Evolutionary conservation across 352 stramenopile genomes (phyloP).

Genomic region (Phytophthora megakarya): DNA sequence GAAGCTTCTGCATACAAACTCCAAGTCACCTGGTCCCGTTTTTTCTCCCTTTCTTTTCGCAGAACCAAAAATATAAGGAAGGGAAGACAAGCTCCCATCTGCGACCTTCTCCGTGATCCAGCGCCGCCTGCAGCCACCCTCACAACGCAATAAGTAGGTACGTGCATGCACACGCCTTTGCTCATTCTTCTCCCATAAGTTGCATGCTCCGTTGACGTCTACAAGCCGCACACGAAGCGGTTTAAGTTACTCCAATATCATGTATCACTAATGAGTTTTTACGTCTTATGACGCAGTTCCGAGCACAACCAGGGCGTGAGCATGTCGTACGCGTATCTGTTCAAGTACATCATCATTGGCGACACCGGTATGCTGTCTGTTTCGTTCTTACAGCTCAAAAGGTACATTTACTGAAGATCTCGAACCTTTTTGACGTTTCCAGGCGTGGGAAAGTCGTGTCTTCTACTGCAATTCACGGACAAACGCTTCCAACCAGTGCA

Average conservation of each 20-base stretch:
- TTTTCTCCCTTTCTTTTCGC: slow-evolving; percentile 36
- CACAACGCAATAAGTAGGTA: slow-evolving; percentile 21
- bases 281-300: neutral
- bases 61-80: slow-evolving; percentile 29
- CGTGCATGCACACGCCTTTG: neutral
- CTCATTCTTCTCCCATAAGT: neutral
- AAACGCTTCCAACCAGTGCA: slow-evolving; percentile 99
- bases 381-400: neutral
- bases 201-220: neutral
- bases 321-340: slow-evolving; percentile 97
- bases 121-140: slow-evolving; percentile 4
- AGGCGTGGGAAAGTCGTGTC: slow-evolving; percentile 99
- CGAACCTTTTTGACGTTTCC: slow-evolving; percentile 7
- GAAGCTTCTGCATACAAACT: slow-evolving; percentile 21
- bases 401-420: neutral
- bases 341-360: slow-evolving; percentile 99
- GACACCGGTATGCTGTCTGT: slow-evolving; percentile 89
- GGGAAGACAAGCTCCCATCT: neutral
- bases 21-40: slow-evolving; percentile 21
- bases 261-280: slow-evolving; percentile 1
- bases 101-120: slow-evolving; percentile 4
- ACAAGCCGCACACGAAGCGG: slow-evolving; percentile 3
- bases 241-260: slow-evolving; percentile 1
- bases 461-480: slow-evolving; percentile 99
- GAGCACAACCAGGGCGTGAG: neutral